Evolutionary conservation across 805 yeast species (phyloP), one percentile per base, ranked within the genome.

Genomic region (Candida sithepensis): DNA sequence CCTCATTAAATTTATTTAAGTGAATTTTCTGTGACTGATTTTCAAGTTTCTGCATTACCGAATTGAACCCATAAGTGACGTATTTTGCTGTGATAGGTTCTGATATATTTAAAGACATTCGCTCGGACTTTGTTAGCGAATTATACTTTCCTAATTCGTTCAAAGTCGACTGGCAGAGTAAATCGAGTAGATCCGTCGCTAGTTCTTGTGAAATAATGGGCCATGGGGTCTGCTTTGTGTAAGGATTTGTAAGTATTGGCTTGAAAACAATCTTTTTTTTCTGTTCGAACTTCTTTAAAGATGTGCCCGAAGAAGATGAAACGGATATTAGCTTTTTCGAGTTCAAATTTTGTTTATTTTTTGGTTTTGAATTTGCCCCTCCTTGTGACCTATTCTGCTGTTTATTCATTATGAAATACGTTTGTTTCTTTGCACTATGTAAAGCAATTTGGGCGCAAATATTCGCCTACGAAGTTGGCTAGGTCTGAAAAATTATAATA

Each of bases 221-320:
- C 78, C 78, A 74, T 34, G 51, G 34, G 32, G 50, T 52, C 9
- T 50, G 70, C 44, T 73, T 74, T 1, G 84, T 74, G 58, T 69
- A 82, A 3, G 90, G 88, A 50, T 79, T 80, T 28, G 81, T 83
- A 22, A 84, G 67, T 2, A 84, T 68, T 0, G 90, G 85, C 60
- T 79, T 82, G 65, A 79, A 79, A 2, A 82, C 80, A 54, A 80
- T 83, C 49, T 75, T 70, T 42, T 78, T 68, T 55, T 73, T 74
- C 52, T 68, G 67, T 43, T 81, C 85, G 2, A 72, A 49, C 20
- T 72, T 75, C 51, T 75, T 79, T n/a, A 57, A 32, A 5, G 56
- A 51, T 14, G 41, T 2, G 2, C 3, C n/a, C 14, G 42, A 22
- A 6, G 49, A 18, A 10, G 47, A 21, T 24, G 24, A 8, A 38